Base-by-base conservation (phyloP, 345 rosid species). In the Cardiospermum halicacabum region DNA sequence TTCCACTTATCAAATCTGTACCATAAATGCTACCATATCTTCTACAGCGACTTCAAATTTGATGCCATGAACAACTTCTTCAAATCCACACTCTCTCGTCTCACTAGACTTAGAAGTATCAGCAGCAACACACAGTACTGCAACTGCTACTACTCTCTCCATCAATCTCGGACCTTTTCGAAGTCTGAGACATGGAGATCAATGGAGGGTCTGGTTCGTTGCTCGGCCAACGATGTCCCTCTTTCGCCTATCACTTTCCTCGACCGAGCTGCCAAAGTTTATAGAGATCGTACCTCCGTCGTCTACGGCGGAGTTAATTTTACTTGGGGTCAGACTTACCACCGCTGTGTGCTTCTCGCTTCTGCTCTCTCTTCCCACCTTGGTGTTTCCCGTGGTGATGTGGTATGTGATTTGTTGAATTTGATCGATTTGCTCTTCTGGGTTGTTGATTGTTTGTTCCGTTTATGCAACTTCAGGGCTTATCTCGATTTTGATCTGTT, bases 191-290 rank as follows among this genome's bases (percentile, higher is more conserved):
- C 86, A 60, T 73, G 85, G 94, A 82, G 72, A 62, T 60, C 84
- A 0, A 80, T 77, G 83, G 82, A 84, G 64, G 96, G 94, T 32
- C 69, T 78, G 5, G 68, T 81, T 48, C 87, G 79, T 18, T 87
- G 85, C 65, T 59, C 86, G 0, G 95, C 91, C 9, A 92, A 92
- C 66, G 62, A 73, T 56, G 70, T 69, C 2, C 88, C 90, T 56
- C 58, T 89, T 66, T 76, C 98, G 2, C 98, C 98, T 26, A 74
- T 89, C 32, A 85, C 69, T 62, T 92, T 92, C 72, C 58, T 89
- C 73, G 94, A 92, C 58, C 58, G 98, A 50, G 71, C 98, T 11
- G 90, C 92, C 0, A 81, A 72, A 51, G 94, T 82, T 25, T 85
- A 85, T 69, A 75, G 84, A 12, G 89, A 87, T 73, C 53, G 64